Base-by-base conservation (phyloP, 495 filamentous ascomycete genomes). In the Baudoinia panamericana region DNA sequence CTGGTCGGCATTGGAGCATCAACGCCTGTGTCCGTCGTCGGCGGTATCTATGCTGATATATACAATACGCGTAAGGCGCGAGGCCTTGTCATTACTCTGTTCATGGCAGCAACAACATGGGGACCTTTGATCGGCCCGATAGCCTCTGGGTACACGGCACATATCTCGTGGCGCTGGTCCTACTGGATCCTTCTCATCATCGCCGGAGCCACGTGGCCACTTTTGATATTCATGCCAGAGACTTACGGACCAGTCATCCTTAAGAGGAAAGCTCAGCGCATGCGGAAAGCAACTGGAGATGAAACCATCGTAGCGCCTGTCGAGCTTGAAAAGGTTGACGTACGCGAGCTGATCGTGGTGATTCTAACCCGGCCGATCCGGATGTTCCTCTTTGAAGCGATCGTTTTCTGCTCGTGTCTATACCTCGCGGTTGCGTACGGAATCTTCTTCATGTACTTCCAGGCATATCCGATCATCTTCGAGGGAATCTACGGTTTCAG, bases 31-130 rank as follows among this genome's bases (percentile, higher is more conserved):
- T 71, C 76, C 3, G 69, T 85, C 6, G 70, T 81, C 12, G 75
- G 79, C 0, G 83, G 82, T 7, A 63, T 84, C 2, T 81, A 79
- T 53, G 80, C 82, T 0, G 83, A 90, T 59, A 64, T 84, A 5
- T 79, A 72, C 47, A 63, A 63, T 16, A 66, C 76, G 49, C 68
- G 75, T 0, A 54, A 68, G 13, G 61, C 58, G 17, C 65, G 82
- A 13, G 82, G 82, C 2, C 66, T 78, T 6, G 76, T 75, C 3
- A 79, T 86, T 72, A 71, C 77, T 1, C 56, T 72, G 4, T 86
- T 83, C 57, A 82, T 78, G 71, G 72, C 69, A 22, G 76, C 78
- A 58, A 63, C 59, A 2, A 59, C 55, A 2, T 63, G 50, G 20
- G 62, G 62, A 8, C 62, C 62, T 1, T 29, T 63, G 13, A 24